Evolutionary conservation across 352 stramenopile species (phyloP), one percentile per base, ranked within the genome.

Genomic region (Plasmopara muralis): DNA sequence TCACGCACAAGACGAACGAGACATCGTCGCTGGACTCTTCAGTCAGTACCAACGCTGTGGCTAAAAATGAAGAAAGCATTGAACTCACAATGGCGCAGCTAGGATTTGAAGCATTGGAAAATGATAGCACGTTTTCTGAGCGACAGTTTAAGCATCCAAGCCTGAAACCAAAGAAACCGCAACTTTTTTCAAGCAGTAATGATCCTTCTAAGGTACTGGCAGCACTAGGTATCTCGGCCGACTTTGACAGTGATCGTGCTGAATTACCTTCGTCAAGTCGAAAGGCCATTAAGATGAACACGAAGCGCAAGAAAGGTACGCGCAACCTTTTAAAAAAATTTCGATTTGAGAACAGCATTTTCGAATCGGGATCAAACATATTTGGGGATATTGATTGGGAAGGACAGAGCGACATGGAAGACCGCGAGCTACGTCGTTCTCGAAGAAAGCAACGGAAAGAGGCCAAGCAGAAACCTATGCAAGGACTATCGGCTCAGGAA

Each of bases 301-400:
- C 56, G 13, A 80, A 88, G 49, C 84, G 83, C 54, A 87, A 87
- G 63, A 90, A 90, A 60, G 72, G 76, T 31, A 70, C 73, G 0
- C 80, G 77, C 47, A 81, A 72, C 38, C 39, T 88, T 52, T 60
- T 91, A 25, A 70, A 89, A 64, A 86, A 84, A 41, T 89, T 93
- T 62, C 79, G 87, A 61, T 91, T 92, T 43, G 83, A 93, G 56
- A 88, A 91, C 67, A 90, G 77, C 53, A 75, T 93, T 14, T 93
- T 93, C 39, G 79, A 84, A 56, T 64, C 62, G 10, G 67, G 78
- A 15, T 60, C 68, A 30, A 72, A 85, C 43, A 55, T 91, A 30
- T 93, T 93, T 57, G 69, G 72, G 6, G 72, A 93, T 45, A 68
- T 93, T 6, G 70, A 90, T 41, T 93, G 83, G 83, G 70, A 84